Evolutionary conservation across 768 basidiomycete genomes (phyloP).

Genomic region (Lentinus brumalis): DNA sequence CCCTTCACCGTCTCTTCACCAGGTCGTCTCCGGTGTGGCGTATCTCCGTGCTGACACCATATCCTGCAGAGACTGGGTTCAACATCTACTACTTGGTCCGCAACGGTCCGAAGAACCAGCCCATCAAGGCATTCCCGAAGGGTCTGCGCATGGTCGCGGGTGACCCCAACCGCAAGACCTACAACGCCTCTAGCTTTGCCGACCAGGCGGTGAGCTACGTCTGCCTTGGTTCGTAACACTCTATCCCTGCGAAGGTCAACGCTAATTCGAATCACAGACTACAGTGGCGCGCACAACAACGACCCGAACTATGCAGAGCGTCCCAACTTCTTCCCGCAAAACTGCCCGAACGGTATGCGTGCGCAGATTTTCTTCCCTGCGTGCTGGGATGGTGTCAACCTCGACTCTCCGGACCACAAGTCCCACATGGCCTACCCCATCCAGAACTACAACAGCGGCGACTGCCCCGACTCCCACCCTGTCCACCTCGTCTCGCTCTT

Average conservation of each 20-base stretch:
- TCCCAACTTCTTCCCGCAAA: constrained; percentile 17
- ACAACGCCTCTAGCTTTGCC: constrained; percentile 31
- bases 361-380: constrained; percentile 35
- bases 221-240: constrained; percentile 24
- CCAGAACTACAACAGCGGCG: constrained; percentile 26
- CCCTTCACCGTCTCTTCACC: too few species aligned
- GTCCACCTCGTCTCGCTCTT: constrained; percentile 29
- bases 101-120: constrained; percentile 23
- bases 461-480: constrained; percentile 27
- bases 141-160: constrained; percentile 34
- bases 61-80: constrained; percentile 12
- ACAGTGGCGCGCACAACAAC: constrained; percentile 21
- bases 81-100: constrained; percentile 30
- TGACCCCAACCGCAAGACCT: constrained; percentile 30
- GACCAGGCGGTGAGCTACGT: constrained; percentile 39
- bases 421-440: constrained; percentile 40
- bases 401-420: constrained; percentile 41
- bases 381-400: constrained; percentile 43
- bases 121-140: constrained; percentile 25
- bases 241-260: not conserved
- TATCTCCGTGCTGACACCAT: not conserved
- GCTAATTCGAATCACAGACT: constrained; percentile 5
- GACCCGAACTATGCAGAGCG: constrained; percentile 23
- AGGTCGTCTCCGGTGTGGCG: too few species aligned
- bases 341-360: constrained; percentile 31